Percentiles rank a stretch among this genome's conserved stretches.
Conservation (phyloP, 495 filamentous ascomycete species). For the Aspergillus carlsbadensis region DNA sequence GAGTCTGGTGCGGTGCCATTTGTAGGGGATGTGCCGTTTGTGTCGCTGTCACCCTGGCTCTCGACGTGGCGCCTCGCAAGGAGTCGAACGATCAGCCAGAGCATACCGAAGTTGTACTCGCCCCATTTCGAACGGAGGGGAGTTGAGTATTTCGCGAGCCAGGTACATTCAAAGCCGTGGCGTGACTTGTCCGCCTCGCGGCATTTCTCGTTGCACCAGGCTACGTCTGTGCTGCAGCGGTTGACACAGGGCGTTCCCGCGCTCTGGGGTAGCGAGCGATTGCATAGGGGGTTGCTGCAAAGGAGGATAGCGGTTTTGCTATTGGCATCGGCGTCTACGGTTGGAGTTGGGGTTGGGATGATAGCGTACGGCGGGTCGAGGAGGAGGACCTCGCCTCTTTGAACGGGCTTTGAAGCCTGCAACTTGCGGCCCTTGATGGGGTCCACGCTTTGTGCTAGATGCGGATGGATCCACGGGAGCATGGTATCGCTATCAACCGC, state of each 20-base stretch:
- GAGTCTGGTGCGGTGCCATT: too few species aligned
- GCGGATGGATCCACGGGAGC: slow-evolving; percentile 34
- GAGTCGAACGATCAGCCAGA: slow-evolving; percentile 41
- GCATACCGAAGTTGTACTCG: slow-evolving; percentile 42
- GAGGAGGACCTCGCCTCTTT: slow-evolving; percentile 30
- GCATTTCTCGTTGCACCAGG: slow-evolving; percentile 33
- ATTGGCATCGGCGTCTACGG: background rate
- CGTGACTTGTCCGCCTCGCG: slow-evolving; percentile 23
- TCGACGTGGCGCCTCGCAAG: slow-evolving; percentile 31
- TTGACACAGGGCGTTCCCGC: slow-evolving; percentile 24
- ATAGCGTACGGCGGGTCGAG: slow-evolving; percentile 37
- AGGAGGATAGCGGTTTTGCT: slow-evolving; percentile 9
- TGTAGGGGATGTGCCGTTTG: too few species aligned
- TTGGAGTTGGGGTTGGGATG: slow-evolving; percentile 28
- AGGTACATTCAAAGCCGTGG: slow-evolving; percentile 38
- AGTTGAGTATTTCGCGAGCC: slow-evolving; percentile 31
- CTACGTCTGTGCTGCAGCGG: slow-evolving; percentile 31
- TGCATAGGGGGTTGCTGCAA: slow-evolving; percentile 39
- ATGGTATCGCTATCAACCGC: background rate
- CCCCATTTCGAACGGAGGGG: slow-evolving; percentile 34
- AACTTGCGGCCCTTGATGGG: slow-evolving; percentile 39
- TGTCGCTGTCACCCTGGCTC: too few species aligned
- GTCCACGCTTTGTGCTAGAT: slow-evolving; percentile 30
- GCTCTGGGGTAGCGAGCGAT: slow-evolving; percentile 14
- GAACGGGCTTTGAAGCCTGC: slow-evolving; percentile 26